phyloP scores from a whole-genome alignment of 2,329 filamentous ascomycete genomes.

The Xylaria sp. region DNA sequence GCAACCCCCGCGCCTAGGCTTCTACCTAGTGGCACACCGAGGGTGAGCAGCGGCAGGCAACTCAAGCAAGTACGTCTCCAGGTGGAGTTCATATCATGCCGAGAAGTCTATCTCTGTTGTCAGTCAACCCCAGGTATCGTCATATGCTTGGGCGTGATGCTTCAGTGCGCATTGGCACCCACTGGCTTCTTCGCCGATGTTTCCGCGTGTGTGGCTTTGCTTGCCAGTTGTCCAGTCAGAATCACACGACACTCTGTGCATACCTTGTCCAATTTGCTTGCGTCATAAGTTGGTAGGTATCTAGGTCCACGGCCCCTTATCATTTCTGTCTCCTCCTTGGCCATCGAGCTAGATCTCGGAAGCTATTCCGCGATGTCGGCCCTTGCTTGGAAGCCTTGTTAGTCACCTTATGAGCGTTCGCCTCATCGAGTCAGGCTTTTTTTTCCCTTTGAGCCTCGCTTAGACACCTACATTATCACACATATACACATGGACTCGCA shows the following conservation, averaged over 20 bases:
- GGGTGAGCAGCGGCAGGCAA: conserved; percentile 12
- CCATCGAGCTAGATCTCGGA: conserved; percentile 8
- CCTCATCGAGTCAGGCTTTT: conserved; percentile 12
- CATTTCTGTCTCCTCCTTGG: not conserved
- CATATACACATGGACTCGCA: not conserved
- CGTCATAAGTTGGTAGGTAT: not conserved
- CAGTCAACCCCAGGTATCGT: not conserved
- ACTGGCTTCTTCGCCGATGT: not conserved
- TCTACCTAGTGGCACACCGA: conserved; percentile 14
- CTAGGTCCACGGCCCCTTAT: conserved; percentile 1
- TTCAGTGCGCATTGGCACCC: conserved; percentile 1
- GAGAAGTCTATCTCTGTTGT: conserved; percentile 1
- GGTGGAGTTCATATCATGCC: conserved; percentile 2
- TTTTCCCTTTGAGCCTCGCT: conserved; percentile 17
- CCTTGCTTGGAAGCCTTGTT: conserved; percentile 1
- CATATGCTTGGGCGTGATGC: not conserved
- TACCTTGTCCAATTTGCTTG: not conserved
- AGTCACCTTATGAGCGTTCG: conserved; percentile 6
- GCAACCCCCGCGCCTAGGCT: conserved; percentile 1
- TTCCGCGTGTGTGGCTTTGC: conserved; percentile 17
- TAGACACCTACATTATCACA: conserved; percentile 1
- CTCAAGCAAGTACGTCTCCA: conserved; percentile 2
- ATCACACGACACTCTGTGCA: not conserved
- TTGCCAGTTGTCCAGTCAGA: conserved; percentile 12
- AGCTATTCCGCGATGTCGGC: conserved; percentile 11